Conservation (phyloP, 2,329 filamentous ascomycete species). For the Chaetomiaceae sp. region DNA sequence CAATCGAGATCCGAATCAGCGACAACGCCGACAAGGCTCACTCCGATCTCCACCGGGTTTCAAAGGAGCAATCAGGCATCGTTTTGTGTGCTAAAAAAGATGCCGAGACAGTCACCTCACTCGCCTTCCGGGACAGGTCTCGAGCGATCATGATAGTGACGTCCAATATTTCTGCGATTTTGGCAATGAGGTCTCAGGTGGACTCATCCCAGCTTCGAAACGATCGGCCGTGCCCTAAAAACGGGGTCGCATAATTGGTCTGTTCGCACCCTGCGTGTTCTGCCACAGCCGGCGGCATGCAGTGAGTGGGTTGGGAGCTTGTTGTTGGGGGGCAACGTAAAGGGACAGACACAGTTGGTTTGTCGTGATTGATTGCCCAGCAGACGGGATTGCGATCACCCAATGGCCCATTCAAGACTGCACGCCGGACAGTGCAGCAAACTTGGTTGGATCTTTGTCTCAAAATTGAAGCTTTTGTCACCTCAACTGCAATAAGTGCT, state of each 20-base stretch:
- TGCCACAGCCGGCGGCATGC: neutral
- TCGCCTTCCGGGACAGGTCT: neutral
- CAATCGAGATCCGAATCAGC: neutral
- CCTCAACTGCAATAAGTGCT: neutral
- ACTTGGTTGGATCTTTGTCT: constrained; percentile 1
- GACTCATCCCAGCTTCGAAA: neutral
- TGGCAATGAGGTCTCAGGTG: neutral
- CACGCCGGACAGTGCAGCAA: too few species aligned
- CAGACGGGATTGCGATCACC: constrained; percentile 6
- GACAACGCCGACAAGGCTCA: too few species aligned
- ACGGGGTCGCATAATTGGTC: neutral
- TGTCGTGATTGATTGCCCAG: constrained; percentile 5
- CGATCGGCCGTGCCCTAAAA: constrained; percentile 6
- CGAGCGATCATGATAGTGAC: neutral
- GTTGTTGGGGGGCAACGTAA: neutral
- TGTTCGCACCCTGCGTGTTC: neutral
- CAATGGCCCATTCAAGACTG: neutral
- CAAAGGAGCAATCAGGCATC: neutral
- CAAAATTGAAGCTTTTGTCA: neutral
- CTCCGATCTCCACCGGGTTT: constrained; percentile 1
- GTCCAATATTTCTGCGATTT: neutral
- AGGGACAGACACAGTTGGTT: too few species aligned
- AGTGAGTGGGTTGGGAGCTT: neutral
- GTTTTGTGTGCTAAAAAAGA: too few species aligned
- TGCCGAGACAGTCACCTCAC: neutral